Evolutionary conservation across 1,284 basidiomycete species (phyloP), one percentile per base, ranked within the genome.

Genomic region (Taiwanofungus camphoratus): DNA sequence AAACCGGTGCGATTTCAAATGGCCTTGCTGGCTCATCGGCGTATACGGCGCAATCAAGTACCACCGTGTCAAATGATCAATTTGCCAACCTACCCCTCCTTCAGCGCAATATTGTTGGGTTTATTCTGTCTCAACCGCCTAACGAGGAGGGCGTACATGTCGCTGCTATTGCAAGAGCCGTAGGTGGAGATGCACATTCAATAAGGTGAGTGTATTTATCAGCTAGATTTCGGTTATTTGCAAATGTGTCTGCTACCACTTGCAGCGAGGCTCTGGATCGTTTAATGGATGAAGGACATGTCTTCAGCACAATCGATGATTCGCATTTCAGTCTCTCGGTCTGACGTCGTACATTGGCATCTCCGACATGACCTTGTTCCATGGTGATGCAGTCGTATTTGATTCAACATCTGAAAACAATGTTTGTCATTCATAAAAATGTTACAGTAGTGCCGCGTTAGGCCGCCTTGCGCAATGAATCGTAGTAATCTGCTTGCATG

Each of bases 291-390:
- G 74, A 79, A 9, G 80, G 80, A 4, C 60, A 70, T 48, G 62
- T 82, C 34, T 83, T 68, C 57, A 74, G 68, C 24, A 79, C 77
- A 0, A 68, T 70, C 20, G 72, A 77, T 51, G 75, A 79, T 26
- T 63, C 60, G 22, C 67, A 70, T 44, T 68, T 64, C 53, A 50
- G 45, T n/a, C 44, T 67, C 16, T 64, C 65, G 5, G 40, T 51
- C 24, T 65, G 44, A 55, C 35, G 21, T 21, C 15, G 19, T 27
- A 15, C n/a, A 21, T 30, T 33, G 24, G 20, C 16, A 21, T 7
- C 30, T 33, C 16, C 26, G 26, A 29, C 8, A 29, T 9, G 26
- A 8, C 8, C 26, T 9, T 29, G 8, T 29, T 29, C 8, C 26
- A 29, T 29, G n/a, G n/a, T n/a, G n/a, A n/a, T n/a, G n/a, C n/a